Evolutionary conservation across 2,329 filamentous ascomycete genomes (phyloP).

Genomic region (Atkinsonella texensis): DNA sequence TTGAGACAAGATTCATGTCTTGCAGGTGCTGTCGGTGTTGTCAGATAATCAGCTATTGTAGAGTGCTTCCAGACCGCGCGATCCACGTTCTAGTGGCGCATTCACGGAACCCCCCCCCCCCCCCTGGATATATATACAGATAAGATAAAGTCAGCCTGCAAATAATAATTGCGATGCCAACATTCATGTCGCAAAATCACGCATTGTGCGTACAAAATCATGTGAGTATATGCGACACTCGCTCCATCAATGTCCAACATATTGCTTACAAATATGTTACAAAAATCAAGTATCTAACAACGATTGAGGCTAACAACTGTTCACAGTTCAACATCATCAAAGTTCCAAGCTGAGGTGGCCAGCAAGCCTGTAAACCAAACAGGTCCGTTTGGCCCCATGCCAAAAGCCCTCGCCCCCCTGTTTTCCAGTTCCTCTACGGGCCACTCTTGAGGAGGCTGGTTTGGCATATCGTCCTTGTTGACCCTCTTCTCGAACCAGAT

Average conservation of each 20-base stretch:
- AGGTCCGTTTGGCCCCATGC: conserved; percentile 1
- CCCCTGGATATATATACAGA: too few relatives aligned
- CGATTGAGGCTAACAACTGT: neutral
- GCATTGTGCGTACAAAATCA: conserved; percentile 7
- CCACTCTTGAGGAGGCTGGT: conserved; percentile 7
- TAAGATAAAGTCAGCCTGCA: too few relatives aligned
- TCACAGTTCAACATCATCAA: conserved; percentile 6
- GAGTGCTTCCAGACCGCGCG: too few relatives aligned
- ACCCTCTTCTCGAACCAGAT: conserved; percentile 18
- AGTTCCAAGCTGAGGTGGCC: conserved; percentile 13
- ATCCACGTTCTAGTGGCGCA: too few relatives aligned
- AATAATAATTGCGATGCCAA: too few relatives aligned
- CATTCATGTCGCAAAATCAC: too few relatives aligned
- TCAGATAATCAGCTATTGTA: too few relatives aligned
- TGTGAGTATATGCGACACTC: conserved; percentile 1
- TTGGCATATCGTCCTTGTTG: conserved; percentile 3
- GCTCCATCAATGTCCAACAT: neutral
- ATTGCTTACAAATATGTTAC: neutral
- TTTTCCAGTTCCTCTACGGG: conserved; percentile 4
- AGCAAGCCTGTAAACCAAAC: conserved; percentile 15
- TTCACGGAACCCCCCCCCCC: too few relatives aligned
- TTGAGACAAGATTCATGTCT: too few relatives aligned
- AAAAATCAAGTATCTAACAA: neutral
- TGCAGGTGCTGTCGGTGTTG: too few relatives aligned
- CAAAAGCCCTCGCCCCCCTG: neutral